Evolutionary conservation across 2,329 filamentous ascomycete genomes (phyloP), one percentile per base, ranked within the genome.

Genomic region (Ilyonectria destructans): DNA sequence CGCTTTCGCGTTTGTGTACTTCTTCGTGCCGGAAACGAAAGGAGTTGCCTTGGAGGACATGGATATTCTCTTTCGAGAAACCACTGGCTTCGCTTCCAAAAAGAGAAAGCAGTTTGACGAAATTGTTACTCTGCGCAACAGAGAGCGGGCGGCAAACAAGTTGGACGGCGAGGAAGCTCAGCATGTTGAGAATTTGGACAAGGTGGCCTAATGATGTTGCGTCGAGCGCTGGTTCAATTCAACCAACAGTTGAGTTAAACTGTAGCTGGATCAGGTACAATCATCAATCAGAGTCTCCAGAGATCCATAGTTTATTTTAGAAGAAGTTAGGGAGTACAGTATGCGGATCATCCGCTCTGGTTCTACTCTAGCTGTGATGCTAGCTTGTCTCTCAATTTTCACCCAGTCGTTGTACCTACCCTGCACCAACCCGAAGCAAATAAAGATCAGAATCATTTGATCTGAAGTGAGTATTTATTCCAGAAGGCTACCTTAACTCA

Each of bases 21-120:
- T 72, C 17, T 67, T 73, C 23, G 63, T 75, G 6, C 70, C 70
- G 9, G 75, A 76, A 62, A 77, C 74, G 0, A 77, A 77, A 45
- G 74, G 75, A 13, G 62, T 72, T 10, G 56, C 69, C 1, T 72
- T 77, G 17, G 76, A 77, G 48, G 73, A 77, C 35, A 77, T 77
- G 70, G 75, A 77, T 46, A 58, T 74, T n/a, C 64, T 77, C 2
- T 77, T 57, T 43, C 61, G 65, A 21, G 66, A 67, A 12, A 55
- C 61, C 12, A 65, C 46, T 6, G 66, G 62, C 1, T 48, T 68
- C 13, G 66, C 66, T n/a, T 23, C 35, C 13, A 58, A 15, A 13
- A 62, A 61, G 33, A 37, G 57, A 17, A 15, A 43, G 33, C 51
- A 48, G 15, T 65, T 61, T 37, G 57, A 65, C 19, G 63, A 61